Base-by-base conservation (phyloP, 257 asterid species). In the Haberlea rhodopensis region DNA sequence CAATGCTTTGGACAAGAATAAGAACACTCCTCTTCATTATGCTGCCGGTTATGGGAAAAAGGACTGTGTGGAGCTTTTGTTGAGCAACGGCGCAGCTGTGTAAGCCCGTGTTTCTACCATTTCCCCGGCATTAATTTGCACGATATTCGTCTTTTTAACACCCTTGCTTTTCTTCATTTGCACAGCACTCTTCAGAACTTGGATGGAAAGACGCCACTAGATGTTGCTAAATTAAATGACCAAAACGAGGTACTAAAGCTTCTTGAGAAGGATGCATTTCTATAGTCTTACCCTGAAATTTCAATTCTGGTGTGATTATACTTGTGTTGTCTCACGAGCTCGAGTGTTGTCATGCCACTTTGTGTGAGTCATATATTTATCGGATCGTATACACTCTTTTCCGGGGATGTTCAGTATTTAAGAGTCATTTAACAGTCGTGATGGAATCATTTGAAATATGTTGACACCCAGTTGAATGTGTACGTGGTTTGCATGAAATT, bases 41-140 rank as follows among this genome's bases (percentile, higher is more conserved):
- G 99, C 99, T 9, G 97, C 99, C 13, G 99, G 99, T 49, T 94
- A 94, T 70, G 99, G 99, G 60, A 79, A 90, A 71, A 94, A 90
- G 85, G 97, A 94, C 19, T 94, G 97, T 18, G 97, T 94, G 18
- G 95, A 87, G 65, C 95, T 94, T 66, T 82, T 94, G 48, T 82
- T 94, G 59, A 91, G 90, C 61, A 85, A 86, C 27, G 99, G 97
- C 4, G 97, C 99, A 21, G 97, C 99, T 26, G 99, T 94, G 99
- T 94, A 90, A 84, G 95, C 57, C 67, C 43, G 19, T 22, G 45
- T 59, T 46, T 59, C 11, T 37, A 23, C 23, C n/a, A 4, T 25
- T 27, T 66, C 7, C 28, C 23, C 24, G 27, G 49, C 64, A 18
- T 66, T 51, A 5, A 34, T n/a, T 27, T 48, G 1, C 65, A 45